A percentile compares a stretch with the other conserved stretches of the same genome.
Evolutionary conservation across 1,139 yeast genomes (phyloP).

Genomic region (Zygoascus hellenicus): DNA sequence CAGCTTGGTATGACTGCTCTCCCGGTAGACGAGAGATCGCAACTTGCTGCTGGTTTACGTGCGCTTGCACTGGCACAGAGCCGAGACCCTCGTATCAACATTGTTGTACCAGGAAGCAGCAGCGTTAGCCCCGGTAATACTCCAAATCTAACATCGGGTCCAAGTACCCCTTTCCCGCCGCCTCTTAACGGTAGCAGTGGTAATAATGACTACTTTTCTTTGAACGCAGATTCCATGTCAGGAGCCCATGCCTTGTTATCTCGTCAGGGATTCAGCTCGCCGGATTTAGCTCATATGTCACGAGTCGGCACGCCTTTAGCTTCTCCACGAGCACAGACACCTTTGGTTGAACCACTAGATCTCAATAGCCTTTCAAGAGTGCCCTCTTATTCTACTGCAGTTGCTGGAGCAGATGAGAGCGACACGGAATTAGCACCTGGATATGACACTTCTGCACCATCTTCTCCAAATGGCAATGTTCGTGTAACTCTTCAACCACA

Average conservation of each 20-base stretch:
- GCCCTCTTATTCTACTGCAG: constrained; percentile 79
- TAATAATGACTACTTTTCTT: constrained; percentile 9
- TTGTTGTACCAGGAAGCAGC: constrained; percentile 4
- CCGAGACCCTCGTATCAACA: constrained; percentile 4
- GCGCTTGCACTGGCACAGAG: constrained; percentile 27
- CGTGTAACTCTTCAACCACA: not conserved
- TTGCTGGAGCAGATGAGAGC: constrained; percentile 24
- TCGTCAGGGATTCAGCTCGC: constrained; percentile 13
- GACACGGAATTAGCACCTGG: constrained; percentile 30
- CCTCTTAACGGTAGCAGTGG: constrained; percentile 4
- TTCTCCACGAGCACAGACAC: constrained; percentile 17
- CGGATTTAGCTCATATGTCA: constrained; percentile 19
- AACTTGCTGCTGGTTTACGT: constrained; percentile 28
- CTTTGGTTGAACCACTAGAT: constrained; percentile 36
- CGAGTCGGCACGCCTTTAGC: constrained; percentile 18
- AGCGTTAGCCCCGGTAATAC: constrained; percentile 4
- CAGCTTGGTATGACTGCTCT: constrained; percentile 28
- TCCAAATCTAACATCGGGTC: constrained; percentile 25
- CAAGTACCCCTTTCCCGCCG: constrained; percentile 23
- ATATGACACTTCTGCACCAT: constrained; percentile 20
- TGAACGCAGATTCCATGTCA: not conserved
- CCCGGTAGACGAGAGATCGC: constrained; percentile 27
- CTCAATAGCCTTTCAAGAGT: constrained; percentile 53
- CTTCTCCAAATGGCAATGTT: not conserved
- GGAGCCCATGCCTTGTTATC: constrained; percentile 1